phyloP scores from a whole-genome alignment of 75 land plant species.

The Selaginella moellendorffii region DNA sequence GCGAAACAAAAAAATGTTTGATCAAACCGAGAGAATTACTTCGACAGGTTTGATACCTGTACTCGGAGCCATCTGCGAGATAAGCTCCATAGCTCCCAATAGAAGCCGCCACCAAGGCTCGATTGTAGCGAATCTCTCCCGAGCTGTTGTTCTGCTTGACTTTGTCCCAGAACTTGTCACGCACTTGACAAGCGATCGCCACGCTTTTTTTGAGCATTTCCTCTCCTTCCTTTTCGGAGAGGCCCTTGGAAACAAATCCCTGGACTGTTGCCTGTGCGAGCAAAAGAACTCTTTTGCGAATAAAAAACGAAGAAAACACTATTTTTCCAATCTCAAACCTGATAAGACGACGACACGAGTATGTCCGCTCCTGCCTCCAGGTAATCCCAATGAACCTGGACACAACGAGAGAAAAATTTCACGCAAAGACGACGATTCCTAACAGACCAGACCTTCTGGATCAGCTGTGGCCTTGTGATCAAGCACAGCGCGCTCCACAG shows the following conservation, averaged over 20 bases:
- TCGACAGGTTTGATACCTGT: too few relatives aligned
- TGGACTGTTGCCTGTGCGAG: slow-evolving; percentile 2
- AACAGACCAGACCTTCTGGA: slow-evolving; percentile 39
- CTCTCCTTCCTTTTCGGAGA: background rate
- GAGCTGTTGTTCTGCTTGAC: background rate
- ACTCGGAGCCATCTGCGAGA: slow-evolving; percentile 12
- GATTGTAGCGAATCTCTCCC: background rate
- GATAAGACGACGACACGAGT: background rate
- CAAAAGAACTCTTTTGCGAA: background rate
- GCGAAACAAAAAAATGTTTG: background rate
- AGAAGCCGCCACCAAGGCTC: background rate
- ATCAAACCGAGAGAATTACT: background rate
- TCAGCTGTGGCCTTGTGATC: slow-evolving; percentile 51
- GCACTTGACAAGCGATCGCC: background rate
- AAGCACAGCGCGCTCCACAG: slow-evolving; percentile 87
- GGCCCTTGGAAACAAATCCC: background rate
- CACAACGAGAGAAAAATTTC: too few relatives aligned
- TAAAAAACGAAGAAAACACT: background rate
- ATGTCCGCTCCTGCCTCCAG: background rate
- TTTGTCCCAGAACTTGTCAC: background rate
- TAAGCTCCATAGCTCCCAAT: slow-evolving; percentile 11
- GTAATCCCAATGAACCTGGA: background rate
- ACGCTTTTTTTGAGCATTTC: background rate
- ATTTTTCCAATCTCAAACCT: background rate
- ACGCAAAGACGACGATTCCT: too few relatives aligned